Evolutionary conservation across 805 yeast species (phyloP).

Genomic region (Pichia phayaonensis): DNA sequence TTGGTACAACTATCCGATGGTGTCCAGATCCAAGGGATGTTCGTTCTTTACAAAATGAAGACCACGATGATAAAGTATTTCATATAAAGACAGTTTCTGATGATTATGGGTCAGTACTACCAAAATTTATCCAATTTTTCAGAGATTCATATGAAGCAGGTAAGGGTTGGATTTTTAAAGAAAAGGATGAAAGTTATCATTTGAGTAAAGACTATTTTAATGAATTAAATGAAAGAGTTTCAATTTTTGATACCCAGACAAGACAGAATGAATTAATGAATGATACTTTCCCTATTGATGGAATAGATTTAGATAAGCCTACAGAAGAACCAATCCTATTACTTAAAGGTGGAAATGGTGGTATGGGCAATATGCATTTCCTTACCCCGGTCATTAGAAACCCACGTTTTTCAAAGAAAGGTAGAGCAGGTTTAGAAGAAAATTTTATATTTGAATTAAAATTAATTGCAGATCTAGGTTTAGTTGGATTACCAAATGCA

Average conservation of each 20-base stretch:
- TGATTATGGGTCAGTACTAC: slow-evolving; percentile 17
- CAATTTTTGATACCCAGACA: slow-evolving; percentile 52
- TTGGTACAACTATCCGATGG: slow-evolving; percentile 85
- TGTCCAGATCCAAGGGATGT: slow-evolving; percentile 61
- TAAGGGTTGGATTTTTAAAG: slow-evolving; percentile 85
- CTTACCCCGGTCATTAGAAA: slow-evolving; percentile 75
- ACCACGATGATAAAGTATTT: slow-evolving; percentile 16
- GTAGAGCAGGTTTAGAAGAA: slow-evolving; percentile 61
- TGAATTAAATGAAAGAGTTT: slow-evolving; percentile 56
- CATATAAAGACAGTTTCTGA: slow-evolving; percentile 24
- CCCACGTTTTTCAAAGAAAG: slow-evolving; percentile 81
- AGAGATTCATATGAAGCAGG: slow-evolving; percentile 62
- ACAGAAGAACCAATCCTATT: slow-evolving; percentile 61
- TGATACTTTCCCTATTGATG: slow-evolving; percentile 76
- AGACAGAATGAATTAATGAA: slow-evolving; percentile 47
- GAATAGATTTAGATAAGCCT: slow-evolving; percentile 61
- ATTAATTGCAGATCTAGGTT: slow-evolving; percentile 84
- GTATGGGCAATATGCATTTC: slow-evolving; percentile 95
- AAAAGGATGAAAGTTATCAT: slow-evolving; percentile 66
- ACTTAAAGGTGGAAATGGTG: slow-evolving; percentile 85
- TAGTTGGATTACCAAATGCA: slow-evolving; percentile 94
- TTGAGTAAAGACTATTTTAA: slow-evolving; percentile 56
- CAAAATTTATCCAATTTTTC: slow-evolving; percentile 47
- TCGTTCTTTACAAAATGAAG: slow-evolving; percentile 15
- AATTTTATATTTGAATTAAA: slow-evolving; percentile 76